Percentiles rank a stretch among this genome's conserved stretches.
phyloP scores from a whole-genome alignment of 768 basidiomycete genomes.

The Tubosaeta sp. region DNA sequence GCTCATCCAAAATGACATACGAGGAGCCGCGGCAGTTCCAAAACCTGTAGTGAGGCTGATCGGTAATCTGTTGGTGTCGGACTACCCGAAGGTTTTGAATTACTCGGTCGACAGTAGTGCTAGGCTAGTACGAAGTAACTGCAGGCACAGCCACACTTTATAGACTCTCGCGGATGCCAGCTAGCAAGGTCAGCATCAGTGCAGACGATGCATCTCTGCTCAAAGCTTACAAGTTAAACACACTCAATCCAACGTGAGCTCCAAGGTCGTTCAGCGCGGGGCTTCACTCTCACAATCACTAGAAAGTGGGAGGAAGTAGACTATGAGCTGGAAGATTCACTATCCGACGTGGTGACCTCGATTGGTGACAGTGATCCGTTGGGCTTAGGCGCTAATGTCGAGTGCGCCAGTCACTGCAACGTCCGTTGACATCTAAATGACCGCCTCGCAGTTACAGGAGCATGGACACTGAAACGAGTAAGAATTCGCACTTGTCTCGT shows the following conservation, averaged over 20 bases:
- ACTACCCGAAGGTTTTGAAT: too few species aligned
- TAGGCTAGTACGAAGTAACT: too few species aligned
- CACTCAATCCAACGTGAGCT: conserved; percentile 68
- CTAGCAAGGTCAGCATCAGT: conserved; percentile 58
- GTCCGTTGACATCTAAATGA: conserved; percentile 1
- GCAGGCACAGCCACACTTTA: conserved; percentile 14
- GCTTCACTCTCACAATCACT: conserved; percentile 3
- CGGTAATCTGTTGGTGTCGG: too few species aligned
- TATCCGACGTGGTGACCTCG: conserved; percentile 65
- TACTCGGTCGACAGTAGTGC: too few species aligned
- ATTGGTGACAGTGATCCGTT: conserved; percentile 67
- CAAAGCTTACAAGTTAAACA: conserved; percentile 83
- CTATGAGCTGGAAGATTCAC: conserved; percentile 74
- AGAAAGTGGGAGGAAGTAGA: conserved; percentile 91
- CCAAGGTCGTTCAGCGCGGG: neutral
- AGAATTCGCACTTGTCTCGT: conserved; percentile 14
- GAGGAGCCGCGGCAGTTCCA: conserved; percentile 64
- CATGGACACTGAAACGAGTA: conserved; percentile 76
- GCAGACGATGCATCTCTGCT: conserved; percentile 80
- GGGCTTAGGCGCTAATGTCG: conserved; percentile 63
- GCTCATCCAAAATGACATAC: conserved; percentile 39
- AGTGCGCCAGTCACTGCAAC: conserved; percentile 38
- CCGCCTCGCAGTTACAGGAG: conserved; percentile 47
- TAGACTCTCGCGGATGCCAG: conserved; percentile 10
- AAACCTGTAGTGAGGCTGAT: too few species aligned